Evolutionary conservation across 805 yeast genomes (phyloP).

Genomic region (Clavispora fructus): DNA sequence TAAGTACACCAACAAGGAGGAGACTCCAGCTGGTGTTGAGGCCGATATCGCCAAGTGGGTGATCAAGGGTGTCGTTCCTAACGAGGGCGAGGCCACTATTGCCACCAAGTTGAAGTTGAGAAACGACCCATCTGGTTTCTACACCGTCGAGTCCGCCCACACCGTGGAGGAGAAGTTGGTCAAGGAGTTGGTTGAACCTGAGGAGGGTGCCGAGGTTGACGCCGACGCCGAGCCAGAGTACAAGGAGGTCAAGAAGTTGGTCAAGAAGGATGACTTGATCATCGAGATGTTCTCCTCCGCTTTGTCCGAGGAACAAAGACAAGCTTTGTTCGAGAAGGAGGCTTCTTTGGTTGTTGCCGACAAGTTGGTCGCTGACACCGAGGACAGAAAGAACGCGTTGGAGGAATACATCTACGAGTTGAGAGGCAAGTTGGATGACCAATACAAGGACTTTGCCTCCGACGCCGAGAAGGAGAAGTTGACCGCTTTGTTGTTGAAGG

Average conservation of each 20-base stretch:
- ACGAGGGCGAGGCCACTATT: constrained; percentile 69
- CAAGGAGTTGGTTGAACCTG: constrained; percentile 75
- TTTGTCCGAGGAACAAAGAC: constrained; percentile 50
- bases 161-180: constrained; percentile 87
- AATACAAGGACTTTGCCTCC: constrained; percentile 80
- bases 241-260: constrained; percentile 86
- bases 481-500: constrained; percentile 63
- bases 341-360: constrained; percentile 80
- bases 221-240: constrained; percentile 79
- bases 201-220: constrained; percentile 42
- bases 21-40: constrained; percentile 66
- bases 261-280: constrained; percentile 77
- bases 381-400: constrained; percentile 95
- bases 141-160: constrained; percentile 90
- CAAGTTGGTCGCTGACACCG: constrained; percentile 96
- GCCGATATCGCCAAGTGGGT: constrained; percentile 77
- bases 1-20: constrained; percentile 68
- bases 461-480: constrained; percentile 85
- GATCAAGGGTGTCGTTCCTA: constrained; percentile 76
- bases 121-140: constrained; percentile 95
- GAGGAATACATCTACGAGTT: constrained; percentile 98
- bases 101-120: constrained; percentile 91
- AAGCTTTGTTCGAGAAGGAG: constrained; percentile 74
- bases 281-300: constrained; percentile 60
- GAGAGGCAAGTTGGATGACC: constrained; percentile 94